Percentiles rank a stretch among this genome's conserved stretches.
phyloP scores from a whole-genome alignment of 2,329 filamentous ascomycete species.

The Ceratocystiopsis sp. region DNA sequence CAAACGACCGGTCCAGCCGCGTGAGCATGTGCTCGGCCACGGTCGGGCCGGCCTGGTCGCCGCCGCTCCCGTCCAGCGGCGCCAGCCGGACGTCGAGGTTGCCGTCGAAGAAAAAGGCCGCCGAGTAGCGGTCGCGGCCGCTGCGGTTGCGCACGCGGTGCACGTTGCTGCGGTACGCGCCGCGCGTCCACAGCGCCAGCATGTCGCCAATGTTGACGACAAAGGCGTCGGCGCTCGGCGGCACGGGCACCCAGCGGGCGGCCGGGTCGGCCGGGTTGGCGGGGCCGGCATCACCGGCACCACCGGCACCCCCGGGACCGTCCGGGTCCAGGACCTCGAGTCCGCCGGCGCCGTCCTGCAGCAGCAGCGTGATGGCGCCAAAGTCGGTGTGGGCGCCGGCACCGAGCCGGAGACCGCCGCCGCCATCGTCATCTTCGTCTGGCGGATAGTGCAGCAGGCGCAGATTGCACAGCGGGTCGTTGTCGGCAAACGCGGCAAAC shows the following conservation, averaged over 20 bases:
- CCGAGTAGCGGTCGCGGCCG: slow-evolving; percentile 31
- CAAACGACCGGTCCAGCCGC: slow-evolving; percentile 14
- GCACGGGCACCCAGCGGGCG: slow-evolving; percentile 26
- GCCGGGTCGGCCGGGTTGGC: slow-evolving; percentile 18
- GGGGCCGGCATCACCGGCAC: background rate
- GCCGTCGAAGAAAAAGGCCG: slow-evolving; percentile 40
- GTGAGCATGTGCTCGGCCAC: slow-evolving; percentile 18
- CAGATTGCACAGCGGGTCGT: slow-evolving; percentile 25
- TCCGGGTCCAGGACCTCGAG: slow-evolving; percentile 31
- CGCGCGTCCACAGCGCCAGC: slow-evolving; percentile 31
- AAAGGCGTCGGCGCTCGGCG: slow-evolving; percentile 23
- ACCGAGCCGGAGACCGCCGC: slow-evolving; percentile 15
- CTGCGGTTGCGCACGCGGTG: slow-evolving; percentile 39
- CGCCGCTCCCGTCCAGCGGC: slow-evolving; percentile 16
- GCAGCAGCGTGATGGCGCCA: slow-evolving; percentile 34
- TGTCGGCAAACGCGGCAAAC: slow-evolving; percentile 24
- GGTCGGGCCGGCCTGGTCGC: slow-evolving; percentile 11
- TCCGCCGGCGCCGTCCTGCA: slow-evolving; percentile 32
- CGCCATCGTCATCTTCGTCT: slow-evolving; percentile 21
- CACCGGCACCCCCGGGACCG: background rate
- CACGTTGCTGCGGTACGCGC: slow-evolving; percentile 33
- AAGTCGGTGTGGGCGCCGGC: slow-evolving; percentile 38
- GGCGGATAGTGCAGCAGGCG: slow-evolving; percentile 33
- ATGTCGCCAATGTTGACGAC: slow-evolving; percentile 27
- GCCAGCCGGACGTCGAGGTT: slow-evolving; percentile 25